Base-by-base conservation (phyloP, 768 basidiomycete species). In the Paxillus involutus region DNA sequence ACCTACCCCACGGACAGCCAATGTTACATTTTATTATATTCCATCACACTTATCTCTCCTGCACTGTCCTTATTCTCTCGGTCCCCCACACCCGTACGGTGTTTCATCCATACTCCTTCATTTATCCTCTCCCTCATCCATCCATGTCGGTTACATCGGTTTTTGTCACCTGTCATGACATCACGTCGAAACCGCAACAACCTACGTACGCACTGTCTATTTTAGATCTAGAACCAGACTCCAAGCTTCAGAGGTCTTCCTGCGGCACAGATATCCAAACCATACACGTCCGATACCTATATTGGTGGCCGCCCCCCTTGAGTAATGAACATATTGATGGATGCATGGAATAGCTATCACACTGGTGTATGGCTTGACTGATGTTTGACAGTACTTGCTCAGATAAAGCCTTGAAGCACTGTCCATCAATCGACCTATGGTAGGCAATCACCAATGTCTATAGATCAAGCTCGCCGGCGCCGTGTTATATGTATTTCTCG, bases 211-310 rank as follows among this genome's bases (percentile, higher is more conserved):
- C 51, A 42, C 48, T n/a, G 16, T 52, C n/a, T 13, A 13, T 37
- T 39, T 32, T 17, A 39, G 19, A 16, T 48, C 24, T 17, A 41
- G 42, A 19, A 26, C 21, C n/a, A 17, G 13, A 35, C 45, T 44
- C 26, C 44, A 30, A 44, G 26, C 6, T 46, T 46, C 32, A 14
- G 42, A 17, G 53, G 55, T 65, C 58, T 65, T 62, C 39, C 35
- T 49, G 54, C 55, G 51, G 48, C 57, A 58, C 63, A 67, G 61
- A 67, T 57, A 57, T 64, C 50, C 58, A 35, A 40, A 36, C 52
- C 37, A 36, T 47, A 55, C 49, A 44, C 56, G 46, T 67, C 57
- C 53, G 65, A 16, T 55, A 66, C 46, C 42, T 52, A 52, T 35
- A 19, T 33, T 51, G 52, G 50, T 17, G 39, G 51, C 58, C 43